A percentile compares a stretch with the other conserved stretches of the same genome.
These are phyloP conservation scores for Spathaspora girioi DNA, from an alignment of 805 yeast species.

Conservation along the genomic window DNA sequence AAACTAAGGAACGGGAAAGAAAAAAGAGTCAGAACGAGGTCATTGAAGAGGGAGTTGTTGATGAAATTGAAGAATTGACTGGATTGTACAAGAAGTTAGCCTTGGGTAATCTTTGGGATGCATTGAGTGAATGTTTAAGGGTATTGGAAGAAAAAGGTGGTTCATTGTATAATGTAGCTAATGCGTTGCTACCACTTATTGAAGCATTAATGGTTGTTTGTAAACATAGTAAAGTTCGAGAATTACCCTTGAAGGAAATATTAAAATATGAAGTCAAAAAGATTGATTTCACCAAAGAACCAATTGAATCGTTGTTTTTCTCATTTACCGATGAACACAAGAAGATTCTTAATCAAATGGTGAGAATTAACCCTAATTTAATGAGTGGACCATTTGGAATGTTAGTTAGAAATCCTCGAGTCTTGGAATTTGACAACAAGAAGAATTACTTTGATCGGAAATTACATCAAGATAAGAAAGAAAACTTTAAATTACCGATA, in stretches of 20 bases:
- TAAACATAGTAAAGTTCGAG: constrained; percentile 70
- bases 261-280: constrained; percentile 59
- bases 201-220: constrained; percentile 97
- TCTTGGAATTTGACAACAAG: constrained; percentile 92
- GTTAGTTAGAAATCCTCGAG: constrained; percentile 82
- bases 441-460: constrained; percentile 77
- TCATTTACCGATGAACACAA: constrained; percentile 87
- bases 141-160: constrained; percentile 54
- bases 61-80: constrained; percentile 48
- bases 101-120: constrained; percentile 80
- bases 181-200: constrained; percentile 78
- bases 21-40: constrained; percentile 17
- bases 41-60: constrained; percentile 6
- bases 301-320: constrained; percentile 75
- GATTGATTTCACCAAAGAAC: constrained; percentile 67
- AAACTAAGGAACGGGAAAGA: constrained; percentile 30
- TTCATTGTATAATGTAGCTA: constrained; percentile 53
- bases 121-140: constrained; percentile 68
- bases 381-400: constrained; percentile 96
- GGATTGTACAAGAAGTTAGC: constrained; percentile 63
- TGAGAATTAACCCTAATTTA: constrained; percentile 81
- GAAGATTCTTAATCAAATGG: constrained; percentile 86
- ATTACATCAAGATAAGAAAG: constrained; percentile 50
- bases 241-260: constrained; percentile 45
- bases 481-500: constrained; percentile 50